Conservation (phyloP, 2,329 filamentous ascomycete species). For the Grosmannia huntii region DNA sequence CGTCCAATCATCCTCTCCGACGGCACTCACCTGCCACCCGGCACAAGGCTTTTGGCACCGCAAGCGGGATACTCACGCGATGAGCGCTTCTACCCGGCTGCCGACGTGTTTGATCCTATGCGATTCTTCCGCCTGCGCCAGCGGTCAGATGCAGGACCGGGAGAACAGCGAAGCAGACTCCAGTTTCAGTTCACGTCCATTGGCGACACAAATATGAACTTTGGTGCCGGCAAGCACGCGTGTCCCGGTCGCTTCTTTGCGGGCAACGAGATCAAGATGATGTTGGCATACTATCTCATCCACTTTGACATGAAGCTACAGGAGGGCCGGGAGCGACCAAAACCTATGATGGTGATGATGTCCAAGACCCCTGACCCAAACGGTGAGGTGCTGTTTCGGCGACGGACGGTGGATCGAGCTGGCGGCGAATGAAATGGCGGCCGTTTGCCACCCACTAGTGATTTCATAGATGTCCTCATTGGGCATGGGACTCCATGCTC, state of each 20-base stretch:
- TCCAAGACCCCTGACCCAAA: conserved; percentile 28
- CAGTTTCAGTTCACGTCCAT: conserved; percentile 31
- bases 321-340: conserved; percentile 26
- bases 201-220: conserved; percentile 29
- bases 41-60: conserved; percentile 28
- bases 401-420: conserved; percentile 14
- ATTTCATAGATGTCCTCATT: too few species aligned
- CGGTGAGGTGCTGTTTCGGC: conserved; percentile 26
- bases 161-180: conserved; percentile 18
- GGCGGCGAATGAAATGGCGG: background rate
- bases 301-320: conserved; percentile 29
- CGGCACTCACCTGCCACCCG: conserved; percentile 28
- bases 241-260: conserved; percentile 37
- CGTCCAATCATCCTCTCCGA: conserved; percentile 31
- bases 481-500: too few species aligned
- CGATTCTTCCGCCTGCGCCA: conserved; percentile 33
- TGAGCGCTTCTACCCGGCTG: conserved; percentile 25
- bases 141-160: conserved; percentile 5
- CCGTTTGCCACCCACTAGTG: background rate
- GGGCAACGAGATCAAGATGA: conserved; percentile 31
- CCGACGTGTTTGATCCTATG: conserved; percentile 33
- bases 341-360: conserved; percentile 28
- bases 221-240: conserved; percentile 33
- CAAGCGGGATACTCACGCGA: conserved; percentile 29
- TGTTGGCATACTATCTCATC: conserved; percentile 28